Evolutionary conservation across 208 protist genomes (phyloP), one percentile per base, ranked within the genome.

Genomic region (Spongospora subterranea): DNA sequence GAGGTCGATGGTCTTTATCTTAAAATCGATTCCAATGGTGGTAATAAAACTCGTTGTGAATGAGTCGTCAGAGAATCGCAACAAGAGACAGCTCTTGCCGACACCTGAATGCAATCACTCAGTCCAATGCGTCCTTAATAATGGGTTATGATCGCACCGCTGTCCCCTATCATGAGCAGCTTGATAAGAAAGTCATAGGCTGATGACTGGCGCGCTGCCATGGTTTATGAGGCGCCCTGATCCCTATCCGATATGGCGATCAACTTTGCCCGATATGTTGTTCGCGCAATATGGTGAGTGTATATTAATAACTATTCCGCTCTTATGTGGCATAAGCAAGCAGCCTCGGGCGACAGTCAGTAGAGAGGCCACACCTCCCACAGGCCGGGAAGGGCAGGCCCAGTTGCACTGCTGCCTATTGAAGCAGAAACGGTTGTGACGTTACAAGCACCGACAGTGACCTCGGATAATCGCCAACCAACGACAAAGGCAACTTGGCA

Each of bases 11-110:
- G 95, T 97, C 1, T 95, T 90, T 60, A 97, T 97, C 93, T 97
- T 97, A 89, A 97, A 98, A 92, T 97, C 96, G 60, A 97, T 97
- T 60, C 96, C 96, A 91, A 98, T 98, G 0, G 96, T 98, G 0
- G 96, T 96, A 88, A 98, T 97, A 89, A 97, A 97, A 41, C 92
- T 96, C 20, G 95, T 93, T 45, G 95, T 98, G 92, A 97, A 98
- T 29, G 95, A 92, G 90, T 98, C 96, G 91, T 98, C 96, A 64
- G 96, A 95, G 92, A 98, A 98, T 38, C 96, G 91, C 20, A 97
- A 93, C 29, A 98, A 92, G 32, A 97, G 89, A 91, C 96, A 97
- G 65, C 93, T 95, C 93, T 97, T 97, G 38, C 96, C 96, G 13
- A 97, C 96, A 90, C 96, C 96, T 96, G 60, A 89, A 66, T 13